These are phyloP conservation scores for Trametes villosa DNA, from an alignment of 768 basidiomycete genomes.

Conservation along the genomic window DNA sequence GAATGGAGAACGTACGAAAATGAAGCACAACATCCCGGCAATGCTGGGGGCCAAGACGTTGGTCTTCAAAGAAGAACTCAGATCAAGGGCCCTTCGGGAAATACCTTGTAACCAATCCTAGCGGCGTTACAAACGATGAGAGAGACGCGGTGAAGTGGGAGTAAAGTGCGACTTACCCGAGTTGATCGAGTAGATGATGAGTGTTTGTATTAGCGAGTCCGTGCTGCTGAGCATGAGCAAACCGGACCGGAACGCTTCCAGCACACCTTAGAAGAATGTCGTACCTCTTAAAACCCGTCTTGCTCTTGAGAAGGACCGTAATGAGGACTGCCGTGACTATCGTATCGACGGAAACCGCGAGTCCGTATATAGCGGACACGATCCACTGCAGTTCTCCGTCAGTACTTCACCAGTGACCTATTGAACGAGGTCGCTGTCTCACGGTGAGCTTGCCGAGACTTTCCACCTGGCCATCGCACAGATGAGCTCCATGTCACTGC, in stretches of 20 bases:
- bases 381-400: neutral
- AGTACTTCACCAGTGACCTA: too few relatives aligned
- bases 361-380: neutral
- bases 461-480: too few relatives aligned
- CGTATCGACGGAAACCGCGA: neutral
- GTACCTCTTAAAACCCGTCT: neutral
- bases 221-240: neutral
- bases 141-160: neutral
- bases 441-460: too few relatives aligned
- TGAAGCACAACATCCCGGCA: neutral
- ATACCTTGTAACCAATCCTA: neutral
- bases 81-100: neutral
- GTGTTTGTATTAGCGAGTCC: slow-evolving; percentile 1
- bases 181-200: neutral
- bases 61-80: too few relatives aligned
- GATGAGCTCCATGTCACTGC: too few relatives aligned
- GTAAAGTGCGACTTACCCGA: neutral
- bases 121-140: neutral
- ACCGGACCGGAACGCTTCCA: neutral
- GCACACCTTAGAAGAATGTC: neutral
- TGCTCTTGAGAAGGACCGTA: neutral
- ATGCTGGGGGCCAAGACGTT: neutral
- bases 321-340: slow-evolving; percentile 1
- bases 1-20: neutral
- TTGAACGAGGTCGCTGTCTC: too few relatives aligned